phyloP scores from a whole-genome alignment of 352 stramenopile genomes.

The Phytophthora europaea region DNA sequence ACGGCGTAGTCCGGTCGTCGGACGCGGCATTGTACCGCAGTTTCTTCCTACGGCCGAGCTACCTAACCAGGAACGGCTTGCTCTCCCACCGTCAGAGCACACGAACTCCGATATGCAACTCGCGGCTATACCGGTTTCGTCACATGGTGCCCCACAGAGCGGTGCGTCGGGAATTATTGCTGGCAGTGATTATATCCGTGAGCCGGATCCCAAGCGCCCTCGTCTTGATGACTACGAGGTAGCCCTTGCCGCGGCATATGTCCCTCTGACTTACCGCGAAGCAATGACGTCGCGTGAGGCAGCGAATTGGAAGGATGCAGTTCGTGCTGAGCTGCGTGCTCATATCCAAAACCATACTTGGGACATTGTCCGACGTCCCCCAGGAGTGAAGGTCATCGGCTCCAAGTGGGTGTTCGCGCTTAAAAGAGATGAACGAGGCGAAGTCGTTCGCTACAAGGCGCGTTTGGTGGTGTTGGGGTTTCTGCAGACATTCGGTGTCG shows the following conservation, averaged over 20 bases:
- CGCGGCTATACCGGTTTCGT: not conserved
- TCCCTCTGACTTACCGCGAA: slow-evolving; percentile 9
- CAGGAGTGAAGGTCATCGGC: slow-evolving; percentile 8
- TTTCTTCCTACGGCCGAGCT: not conserved
- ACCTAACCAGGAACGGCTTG: not conserved
- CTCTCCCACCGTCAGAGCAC: not conserved
- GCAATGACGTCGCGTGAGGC: slow-evolving; percentile 2
- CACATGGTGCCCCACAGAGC: not conserved
- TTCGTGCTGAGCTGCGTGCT: slow-evolving; percentile 6
- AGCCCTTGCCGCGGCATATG: not conserved
- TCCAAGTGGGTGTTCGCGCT: slow-evolving; percentile 25
- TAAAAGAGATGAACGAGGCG: slow-evolving; percentile 28
- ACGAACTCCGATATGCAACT: not conserved
- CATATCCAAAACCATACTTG: slow-evolving; percentile 20
- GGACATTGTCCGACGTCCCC: slow-evolving; percentile 13
- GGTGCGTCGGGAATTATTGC: not conserved
- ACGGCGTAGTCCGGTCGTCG: not conserved
- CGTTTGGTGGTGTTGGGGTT: slow-evolving; percentile 34
- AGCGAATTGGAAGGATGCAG: slow-evolving; percentile 12
- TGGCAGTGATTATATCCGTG: not conserved
- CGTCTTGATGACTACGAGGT: slow-evolving; percentile 8
- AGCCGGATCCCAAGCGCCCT: slow-evolving; percentile 8
- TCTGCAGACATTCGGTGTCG: slow-evolving; percentile 26
- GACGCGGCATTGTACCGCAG: not conserved
- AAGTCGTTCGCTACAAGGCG: slow-evolving; percentile 36